Percentiles rank a stretch among this genome's conserved stretches.
These are phyloP conservation scores for Amphibolis antarctica DNA, from an alignment of 106 monocot species.

Conservation along the genomic window DNA sequence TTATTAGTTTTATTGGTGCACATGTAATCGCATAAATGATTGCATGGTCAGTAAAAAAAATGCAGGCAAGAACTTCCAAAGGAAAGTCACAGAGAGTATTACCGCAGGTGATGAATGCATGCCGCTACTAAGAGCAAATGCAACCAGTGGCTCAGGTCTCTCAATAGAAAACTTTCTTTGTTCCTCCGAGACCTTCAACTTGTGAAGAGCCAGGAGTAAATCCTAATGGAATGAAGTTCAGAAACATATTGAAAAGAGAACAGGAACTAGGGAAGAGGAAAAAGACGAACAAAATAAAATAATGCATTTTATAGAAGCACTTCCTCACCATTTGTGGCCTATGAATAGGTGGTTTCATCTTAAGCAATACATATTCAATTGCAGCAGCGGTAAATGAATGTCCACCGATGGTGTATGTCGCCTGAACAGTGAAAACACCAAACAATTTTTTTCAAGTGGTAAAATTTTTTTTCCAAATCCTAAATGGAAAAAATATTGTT, in stretches of 20 bases:
- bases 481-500: too few relatives aligned
- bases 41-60: too few relatives aligned
- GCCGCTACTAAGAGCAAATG: constrained; percentile 85
- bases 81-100: constrained; percentile 5
- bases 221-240: constrained; percentile 25
- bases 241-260: neutral
- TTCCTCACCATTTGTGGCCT: constrained; percentile 65
- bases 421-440: constrained; percentile 25
- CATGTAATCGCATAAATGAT: too few relatives aligned
- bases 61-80: neutral
- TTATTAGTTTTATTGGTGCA: too few relatives aligned
- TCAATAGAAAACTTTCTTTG: constrained; percentile 51
- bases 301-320: neutral
- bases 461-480: too few relatives aligned
- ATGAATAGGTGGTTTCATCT: constrained; percentile 58
- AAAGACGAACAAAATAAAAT: neutral
- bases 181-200: constrained; percentile 61
- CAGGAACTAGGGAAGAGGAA: neutral
- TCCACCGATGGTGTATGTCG: constrained; percentile 77
- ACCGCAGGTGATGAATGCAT: constrained; percentile 81
- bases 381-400: constrained; percentile 73
- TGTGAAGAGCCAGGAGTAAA: constrained; percentile 74
- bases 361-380: constrained; percentile 71
- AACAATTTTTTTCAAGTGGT: too few relatives aligned
- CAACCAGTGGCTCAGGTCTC: constrained; percentile 41